Evolutionary conservation across 176 grass and related monocot species (phyloP), one percentile per base, ranked within the genome.

Genomic region (Raddia guianensis): DNA sequence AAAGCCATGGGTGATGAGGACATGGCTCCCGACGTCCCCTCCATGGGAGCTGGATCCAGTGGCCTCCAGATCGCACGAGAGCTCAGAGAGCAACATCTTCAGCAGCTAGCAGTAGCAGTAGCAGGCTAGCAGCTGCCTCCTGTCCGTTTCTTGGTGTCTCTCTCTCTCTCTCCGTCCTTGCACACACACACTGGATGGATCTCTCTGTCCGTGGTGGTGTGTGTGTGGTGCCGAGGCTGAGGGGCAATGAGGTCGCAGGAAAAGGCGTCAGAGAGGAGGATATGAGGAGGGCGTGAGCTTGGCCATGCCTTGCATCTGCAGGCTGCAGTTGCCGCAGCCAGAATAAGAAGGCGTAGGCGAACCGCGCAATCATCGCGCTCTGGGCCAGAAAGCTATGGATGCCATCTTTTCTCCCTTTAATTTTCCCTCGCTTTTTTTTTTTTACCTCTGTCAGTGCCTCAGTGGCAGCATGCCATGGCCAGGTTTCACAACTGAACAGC

Each of bases 11-110:
- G 82, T 89, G 18, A 68, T 65, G 2, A 93, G 85, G 75, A 60
- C 82, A 76, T 91, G 88, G 83, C 55, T 68, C 72, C 74, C 69
- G 33, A 92, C 56, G 72, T 80, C 61, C 46, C 75, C 70, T 14
- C 77, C 85, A 49, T 90, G 73, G 64, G 87, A 93, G 75, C 74
- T 90, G 76, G 85, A 86, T 87, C 84, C 87, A 63, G 79, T 91
- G 59, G 88, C 78, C 84, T 91, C 91, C 34, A 70, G 86, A 42
- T 87, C 80, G 37, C 70, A 82, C 33, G 91, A 86, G 80, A 87
- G 88, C 67, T 82, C 79, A 70, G 87, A 87, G 65, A 92, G 76
- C 87, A 88, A 45, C 86, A 80, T 84, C 51, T 65, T 75, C 70
- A 40, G 57, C 37, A 40, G 37, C 37, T 40, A 40, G 37, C 37